phyloP scores from a whole-genome alignment of 441 rosid genomes.

The Manihot esculenta region DNA sequence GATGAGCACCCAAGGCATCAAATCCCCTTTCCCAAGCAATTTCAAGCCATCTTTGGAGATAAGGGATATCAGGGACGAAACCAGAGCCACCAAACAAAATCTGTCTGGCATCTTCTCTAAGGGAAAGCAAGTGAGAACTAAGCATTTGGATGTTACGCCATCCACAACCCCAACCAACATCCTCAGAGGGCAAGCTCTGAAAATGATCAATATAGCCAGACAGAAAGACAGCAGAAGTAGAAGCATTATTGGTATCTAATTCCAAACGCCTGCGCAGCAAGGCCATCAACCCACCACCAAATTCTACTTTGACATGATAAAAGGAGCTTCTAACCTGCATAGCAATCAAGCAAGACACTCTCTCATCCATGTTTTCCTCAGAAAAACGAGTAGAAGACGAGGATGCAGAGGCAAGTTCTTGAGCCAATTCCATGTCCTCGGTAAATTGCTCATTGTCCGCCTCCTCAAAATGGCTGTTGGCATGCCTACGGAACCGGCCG shows the following conservation, averaged over 20 bases:
- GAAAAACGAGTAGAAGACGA: not conserved
- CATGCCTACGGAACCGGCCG: conserved; percentile 47
- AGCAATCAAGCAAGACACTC: conserved; percentile 38
- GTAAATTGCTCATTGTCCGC: conserved; percentile 35
- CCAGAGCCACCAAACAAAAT: conserved; percentile 59
- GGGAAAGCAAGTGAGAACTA: conserved; percentile 59
- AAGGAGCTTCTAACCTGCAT: conserved; percentile 46
- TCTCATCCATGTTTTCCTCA: conserved; percentile 14
- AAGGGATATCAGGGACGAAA: conserved; percentile 71
- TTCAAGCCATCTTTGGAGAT: conserved; percentile 79
- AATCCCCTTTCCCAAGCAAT: conserved; percentile 78
- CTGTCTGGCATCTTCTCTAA: conserved; percentile 45
- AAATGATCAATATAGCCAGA: conserved; percentile 66
- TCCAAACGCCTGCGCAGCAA: conserved; percentile 52
- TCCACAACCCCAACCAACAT: conserved; percentile 86
- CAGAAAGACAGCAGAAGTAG: conserved; percentile 38
- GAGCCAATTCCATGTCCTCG: conserved; percentile 38
- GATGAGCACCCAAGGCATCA: conserved; percentile 56
- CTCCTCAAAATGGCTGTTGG: conserved; percentile 65
- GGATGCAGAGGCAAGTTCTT: conserved; percentile 36
- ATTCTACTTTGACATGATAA: conserved; percentile 35
- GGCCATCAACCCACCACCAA: conserved; percentile 49
- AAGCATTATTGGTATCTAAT: conserved; percentile 32
- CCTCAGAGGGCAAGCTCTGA: conserved; percentile 47
- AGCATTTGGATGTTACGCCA: conserved; percentile 89